Evolutionary conservation across 2,329 filamentous ascomycete genomes (phyloP), one percentile per base, ranked within the genome.

Genomic region (Aspergillus sp.): DNA sequence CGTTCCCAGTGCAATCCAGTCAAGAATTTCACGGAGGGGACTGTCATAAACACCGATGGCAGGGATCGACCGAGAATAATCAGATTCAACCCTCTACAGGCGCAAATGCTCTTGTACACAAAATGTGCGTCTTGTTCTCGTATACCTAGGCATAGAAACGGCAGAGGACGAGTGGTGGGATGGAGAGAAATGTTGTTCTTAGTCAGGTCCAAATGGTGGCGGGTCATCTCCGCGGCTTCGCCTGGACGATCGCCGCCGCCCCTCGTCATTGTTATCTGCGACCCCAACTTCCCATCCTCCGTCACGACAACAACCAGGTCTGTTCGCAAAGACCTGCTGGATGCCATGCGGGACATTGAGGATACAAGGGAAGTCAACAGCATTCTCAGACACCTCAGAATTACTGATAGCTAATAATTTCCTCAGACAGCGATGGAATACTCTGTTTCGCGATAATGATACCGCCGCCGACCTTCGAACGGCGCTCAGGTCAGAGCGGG

Each of bases 391-490:
- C 9, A 9, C 14, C 5, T n/a, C 20, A 7, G 10, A 29, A 13
- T 10, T 7, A 45, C 21, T 47, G 9, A 21, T 41, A 41, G 36
- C 49, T 58, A 40, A 55, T 34, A 1, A 14, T 47, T 34, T 48
- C 7, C 20, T 45, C 62, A 90, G 88, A 67, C 75, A 77, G 68
- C 81, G 85, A 81, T 91, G 88, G 88, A 76, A 82, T 63, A 76
- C 80, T 62, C 85, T 87, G 34, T 80, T 84, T 64, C 60, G 76
- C 63, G 59, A 65, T 60, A 64, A 84, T 64, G 79, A 81, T 60
- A 75, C 78, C 50, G 82, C 78, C 63, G 74, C 88, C 54, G 81
- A 85, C 55, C 76, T 91, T 50, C 85, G 82, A 71, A 78, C 78
- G 58, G 83, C 84, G n/a, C 80, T 89, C 48, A 83, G 80, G 68